Conservation (phyloP, 108 stramenopile species). For the Nitzschia inconspicua region DNA sequence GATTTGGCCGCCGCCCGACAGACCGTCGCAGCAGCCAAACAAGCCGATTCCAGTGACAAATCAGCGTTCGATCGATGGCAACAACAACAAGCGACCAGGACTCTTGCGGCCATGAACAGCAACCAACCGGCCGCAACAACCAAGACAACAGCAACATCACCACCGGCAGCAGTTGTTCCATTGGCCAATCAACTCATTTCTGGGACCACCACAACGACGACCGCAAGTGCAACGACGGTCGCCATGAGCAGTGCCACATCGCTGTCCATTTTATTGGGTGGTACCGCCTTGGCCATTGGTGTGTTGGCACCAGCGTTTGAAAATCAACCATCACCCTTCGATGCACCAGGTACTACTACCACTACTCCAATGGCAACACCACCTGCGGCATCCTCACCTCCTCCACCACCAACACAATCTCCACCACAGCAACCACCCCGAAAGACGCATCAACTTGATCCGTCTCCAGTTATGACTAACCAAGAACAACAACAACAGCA, state of each 20-base stretch:
- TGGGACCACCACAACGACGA: too few species aligned
- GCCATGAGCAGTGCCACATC: too few species aligned
- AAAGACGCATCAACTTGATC: background rate
- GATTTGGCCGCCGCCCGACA: background rate
- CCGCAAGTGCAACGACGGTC: too few species aligned
- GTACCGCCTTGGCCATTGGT: too few species aligned
- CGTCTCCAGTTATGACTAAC: background rate
- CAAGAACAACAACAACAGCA: too few species aligned
- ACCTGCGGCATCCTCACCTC: background rate
- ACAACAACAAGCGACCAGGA: background rate
- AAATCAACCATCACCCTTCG: too few species aligned
- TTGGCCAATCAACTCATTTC: constrained; percentile 2
- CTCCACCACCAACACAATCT: background rate
- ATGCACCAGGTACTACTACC: too few species aligned
- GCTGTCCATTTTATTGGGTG: too few species aligned
- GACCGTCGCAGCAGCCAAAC: background rate
- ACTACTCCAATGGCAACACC: background rate
- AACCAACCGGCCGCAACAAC: too few species aligned
- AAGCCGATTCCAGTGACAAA: background rate
- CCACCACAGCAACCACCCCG: background rate
- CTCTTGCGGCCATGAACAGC: background rate
- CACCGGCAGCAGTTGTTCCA: constrained; percentile 3
- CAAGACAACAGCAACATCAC: background rate
- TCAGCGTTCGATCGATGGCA: constrained; percentile 11
- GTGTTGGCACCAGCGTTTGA: too few species aligned